Conservation (phyloP, 371 early-diverging fungal species). For the Syncephalastrum sp. region DNA sequence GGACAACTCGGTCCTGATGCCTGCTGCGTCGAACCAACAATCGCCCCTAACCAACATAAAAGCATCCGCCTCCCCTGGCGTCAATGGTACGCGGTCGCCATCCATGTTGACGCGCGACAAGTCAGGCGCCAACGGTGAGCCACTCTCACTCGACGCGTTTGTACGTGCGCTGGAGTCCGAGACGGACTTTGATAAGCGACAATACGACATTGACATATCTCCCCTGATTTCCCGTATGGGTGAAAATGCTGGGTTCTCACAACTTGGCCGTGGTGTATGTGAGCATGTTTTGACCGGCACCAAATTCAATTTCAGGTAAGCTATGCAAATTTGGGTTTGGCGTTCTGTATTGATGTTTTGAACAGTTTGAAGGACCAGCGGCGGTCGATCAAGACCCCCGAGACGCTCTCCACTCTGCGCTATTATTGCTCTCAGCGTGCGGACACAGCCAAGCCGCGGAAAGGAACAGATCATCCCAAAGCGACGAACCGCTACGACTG, state of each 20-base stretch:
- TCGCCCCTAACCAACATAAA: neutral
- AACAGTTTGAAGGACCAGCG: constrained; percentile 49
- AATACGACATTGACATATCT: constrained; percentile 38
- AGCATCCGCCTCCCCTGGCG: constrained; percentile 3
- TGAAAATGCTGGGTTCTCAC: constrained; percentile 39
- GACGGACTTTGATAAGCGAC: constrained; percentile 40
- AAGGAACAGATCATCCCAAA: constrained; percentile 41
- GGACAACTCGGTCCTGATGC: neutral
- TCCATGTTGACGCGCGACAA: constrained; percentile 6
- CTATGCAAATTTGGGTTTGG: neutral
- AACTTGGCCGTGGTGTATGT: constrained; percentile 46
- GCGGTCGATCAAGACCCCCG: constrained; percentile 44
- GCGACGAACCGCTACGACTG: constrained; percentile 45
- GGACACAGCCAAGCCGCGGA: constrained; percentile 47
- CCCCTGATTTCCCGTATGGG: constrained; percentile 27
- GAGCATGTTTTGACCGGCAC: constrained; percentile 46
- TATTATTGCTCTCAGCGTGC: constrained; percentile 51
- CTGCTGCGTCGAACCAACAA: neutral
- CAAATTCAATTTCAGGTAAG: constrained; percentile 50
- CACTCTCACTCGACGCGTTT: constrained; percentile 30
- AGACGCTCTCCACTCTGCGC: constrained; percentile 43
- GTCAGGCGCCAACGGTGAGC: constrained; percentile 1
- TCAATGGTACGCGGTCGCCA: constrained; percentile 3
- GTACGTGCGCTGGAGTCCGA: constrained; percentile 36
- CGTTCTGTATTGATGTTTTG: neutral